phyloP scores from a whole-genome alignment of 2,329 filamentous ascomycete species.

The Exophiala sp. region DNA sequence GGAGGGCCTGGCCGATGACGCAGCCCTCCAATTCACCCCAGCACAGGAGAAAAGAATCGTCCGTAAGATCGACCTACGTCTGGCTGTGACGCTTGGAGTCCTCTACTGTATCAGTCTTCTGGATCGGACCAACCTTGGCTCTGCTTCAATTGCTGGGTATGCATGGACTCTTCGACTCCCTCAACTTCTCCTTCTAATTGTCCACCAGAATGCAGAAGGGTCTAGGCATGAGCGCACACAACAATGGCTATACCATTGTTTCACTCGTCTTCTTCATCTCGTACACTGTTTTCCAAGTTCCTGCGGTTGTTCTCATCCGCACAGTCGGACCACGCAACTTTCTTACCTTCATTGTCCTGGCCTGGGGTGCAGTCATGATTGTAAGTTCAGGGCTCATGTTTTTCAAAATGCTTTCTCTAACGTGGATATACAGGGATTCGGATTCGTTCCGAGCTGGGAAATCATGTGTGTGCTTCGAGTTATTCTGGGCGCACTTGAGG shows the following conservation, averaged over 20 bases:
- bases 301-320: constrained; percentile 64
- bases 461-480: constrained; percentile 27
- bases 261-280: constrained; percentile 70
- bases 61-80: constrained; percentile 63
- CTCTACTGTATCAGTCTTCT: constrained; percentile 75
- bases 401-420: background rate
- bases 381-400: background rate
- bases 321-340: constrained; percentile 51
- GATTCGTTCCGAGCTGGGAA: constrained; percentile 28
- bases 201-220: background rate
- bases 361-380: constrained; percentile 43
- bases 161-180: background rate
- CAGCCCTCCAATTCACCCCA: constrained; percentile 9
- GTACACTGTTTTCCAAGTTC: constrained; percentile 68
- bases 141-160: constrained; percentile 64
- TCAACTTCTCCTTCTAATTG: background rate
- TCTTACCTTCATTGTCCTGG: constrained; percentile 32
- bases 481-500: constrained; percentile 63
- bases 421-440: constrained; percentile 14
- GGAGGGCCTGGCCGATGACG: background rate
- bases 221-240: constrained; percentile 27
- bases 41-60: constrained; percentile 66
- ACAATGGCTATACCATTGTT: constrained; percentile 49
- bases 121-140: constrained; percentile 73
- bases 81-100: constrained; percentile 59